Evolutionary conservation across 2,329 filamentous ascomycete genomes (phyloP).

Genomic region (Sporothrix euskadiensis): DNA sequence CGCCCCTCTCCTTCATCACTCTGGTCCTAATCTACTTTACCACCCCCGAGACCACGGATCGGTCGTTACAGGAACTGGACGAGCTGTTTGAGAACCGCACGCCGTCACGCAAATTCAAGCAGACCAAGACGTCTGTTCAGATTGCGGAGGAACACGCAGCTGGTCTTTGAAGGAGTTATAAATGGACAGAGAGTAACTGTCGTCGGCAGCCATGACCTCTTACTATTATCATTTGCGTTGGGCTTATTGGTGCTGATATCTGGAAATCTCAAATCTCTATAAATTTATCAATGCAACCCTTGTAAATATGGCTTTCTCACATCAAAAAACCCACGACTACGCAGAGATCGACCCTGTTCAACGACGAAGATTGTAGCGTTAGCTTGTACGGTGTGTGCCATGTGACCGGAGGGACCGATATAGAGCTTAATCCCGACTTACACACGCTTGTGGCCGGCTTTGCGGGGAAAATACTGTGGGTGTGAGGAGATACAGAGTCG

Average conservation of each 20-base stretch:
- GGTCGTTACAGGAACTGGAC: constrained; percentile 19
- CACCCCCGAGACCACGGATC: constrained; percentile 19
- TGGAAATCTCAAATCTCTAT: too few relatives aligned
- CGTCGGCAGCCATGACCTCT: neutral
- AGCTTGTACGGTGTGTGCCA: neutral
- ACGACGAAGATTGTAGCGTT: too few relatives aligned
- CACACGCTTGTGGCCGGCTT: neutral
- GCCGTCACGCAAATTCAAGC: constrained; percentile 18
- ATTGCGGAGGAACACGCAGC: neutral
- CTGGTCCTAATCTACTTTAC: neutral
- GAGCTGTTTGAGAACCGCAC: constrained; percentile 8
- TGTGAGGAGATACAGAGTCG: neutral
- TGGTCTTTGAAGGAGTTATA: neutral
- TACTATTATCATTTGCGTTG: too few relatives aligned
- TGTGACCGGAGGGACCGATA: neutral
- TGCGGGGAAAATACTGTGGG: neutral
- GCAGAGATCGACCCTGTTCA: too few relatives aligned
- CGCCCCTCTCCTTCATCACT: neutral
- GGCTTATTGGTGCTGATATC: too few relatives aligned
- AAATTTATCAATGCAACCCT: too few relatives aligned
- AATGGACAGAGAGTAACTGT: neutral
- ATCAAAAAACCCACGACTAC: too few relatives aligned
- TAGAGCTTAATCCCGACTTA: neutral
- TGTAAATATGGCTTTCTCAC: too few relatives aligned
- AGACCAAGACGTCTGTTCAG: constrained; percentile 10